A percentile compares a stretch with the other conserved stretches of the same genome.
phyloP scores from a whole-genome alignment of 2,329 filamentous ascomycete species.

The Scolecobasidium constrictum region DNA sequence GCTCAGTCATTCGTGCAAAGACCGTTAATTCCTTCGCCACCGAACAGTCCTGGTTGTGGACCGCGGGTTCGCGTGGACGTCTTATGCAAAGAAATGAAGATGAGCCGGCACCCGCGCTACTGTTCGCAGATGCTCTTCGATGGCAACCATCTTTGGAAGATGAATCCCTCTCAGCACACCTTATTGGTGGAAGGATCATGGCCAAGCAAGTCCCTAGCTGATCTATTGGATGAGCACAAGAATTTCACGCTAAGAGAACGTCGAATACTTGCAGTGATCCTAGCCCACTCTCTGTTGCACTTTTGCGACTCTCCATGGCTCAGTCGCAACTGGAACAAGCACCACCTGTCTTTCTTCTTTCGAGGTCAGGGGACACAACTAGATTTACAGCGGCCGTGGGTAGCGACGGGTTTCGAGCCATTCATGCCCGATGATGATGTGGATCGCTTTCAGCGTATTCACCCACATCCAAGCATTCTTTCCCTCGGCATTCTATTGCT shows the following conservation, averaged over 20 bases:
- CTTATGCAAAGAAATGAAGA: background rate
- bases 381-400: background rate
- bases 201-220: conserved; percentile 1
- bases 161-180: background rate
- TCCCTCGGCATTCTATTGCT: conserved; percentile 6
- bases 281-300: conserved; percentile 7
- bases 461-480: conserved; percentile 4
- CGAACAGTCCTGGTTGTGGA: too few relatives aligned
- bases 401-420: background rate
- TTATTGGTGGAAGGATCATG: background rate
- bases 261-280: conserved; percentile 6
- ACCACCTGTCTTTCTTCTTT: too few relatives aligned
- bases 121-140: conserved; percentile 1
- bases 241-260: conserved; percentile 4
- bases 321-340: conserved; percentile 5
- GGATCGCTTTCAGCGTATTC: background rate
- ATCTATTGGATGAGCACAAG: conserved; percentile 1
- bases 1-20: too few relatives aligned
- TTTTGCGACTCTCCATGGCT: background rate
- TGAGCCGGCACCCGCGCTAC: background rate
- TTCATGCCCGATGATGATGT: background rate
- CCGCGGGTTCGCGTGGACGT: too few relatives aligned
- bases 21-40: too few relatives aligned
- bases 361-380: background rate
- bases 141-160: conserved; percentile 1